Base-by-base conservation (phyloP, 176 grass and related monocot species). In the Raddia guianensis region DNA sequence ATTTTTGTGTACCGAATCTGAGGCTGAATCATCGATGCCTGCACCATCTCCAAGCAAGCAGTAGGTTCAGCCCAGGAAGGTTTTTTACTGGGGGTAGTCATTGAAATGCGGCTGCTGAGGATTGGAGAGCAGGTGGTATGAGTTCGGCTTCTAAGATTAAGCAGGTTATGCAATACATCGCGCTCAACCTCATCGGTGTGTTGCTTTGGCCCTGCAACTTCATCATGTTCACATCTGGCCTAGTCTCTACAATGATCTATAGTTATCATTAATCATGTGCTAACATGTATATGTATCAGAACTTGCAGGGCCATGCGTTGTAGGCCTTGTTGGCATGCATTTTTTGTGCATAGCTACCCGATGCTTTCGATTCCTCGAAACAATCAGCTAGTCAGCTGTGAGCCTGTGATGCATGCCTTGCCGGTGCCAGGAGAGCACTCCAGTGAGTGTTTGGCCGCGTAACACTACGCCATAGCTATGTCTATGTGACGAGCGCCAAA, bases 281-380 rank as follows among this genome's bases (percentile, higher is more conserved):
- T 8, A 45, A 67, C 20, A 52, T 88, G 68, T 74, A 74, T 46
- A 79, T 33, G 44, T n/a, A 16, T 48, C 59, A 13, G 43, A 16
- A 70, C 12, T 5, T 6, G 53, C 15, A 49, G 40, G 19, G 78
- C 55, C 66, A 80, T 80, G 66, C 14, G 49, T 13, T 43, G 72
- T 57, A 58, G 10, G 18, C 53, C 16, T 20, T 53, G 13, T 60
- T 49, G 27, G 5, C 68, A 12, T 4, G 44, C 15, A 40, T 71
- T 2, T 40, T 27, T 14, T 20, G 16, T 14, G 20, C 72, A 81
- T 19, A 49, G 5, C 21, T 19, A 14, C 27, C 12, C 18, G 62
- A 21, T 13, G 4, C 42, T 44, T 74, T 37, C 63, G 44, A 60
- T 40, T 48, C 37, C 54, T 32, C 27, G 8, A 40, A 40, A 40